These are phyloP conservation scores for Lippia alba DNA, from an alignment of 305 asterid species.

Conservation along the genomic window DNA sequence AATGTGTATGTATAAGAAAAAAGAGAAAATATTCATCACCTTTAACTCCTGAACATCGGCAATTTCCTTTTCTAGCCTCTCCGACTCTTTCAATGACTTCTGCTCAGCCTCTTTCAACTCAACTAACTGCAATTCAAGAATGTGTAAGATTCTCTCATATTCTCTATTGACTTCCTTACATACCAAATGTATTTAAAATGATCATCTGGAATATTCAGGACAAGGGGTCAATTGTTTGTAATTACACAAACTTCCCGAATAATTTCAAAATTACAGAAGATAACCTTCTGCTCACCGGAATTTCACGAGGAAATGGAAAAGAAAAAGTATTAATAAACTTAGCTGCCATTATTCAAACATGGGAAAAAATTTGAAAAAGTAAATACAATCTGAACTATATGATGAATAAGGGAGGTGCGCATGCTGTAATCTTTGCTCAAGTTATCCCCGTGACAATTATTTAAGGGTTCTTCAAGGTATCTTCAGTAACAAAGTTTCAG, in stretches of 20 bases:
- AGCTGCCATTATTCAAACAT: too few relatives aligned
- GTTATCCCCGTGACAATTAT: not conserved
- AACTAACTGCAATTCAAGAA: conserved; percentile 64
- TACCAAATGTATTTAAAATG: not conserved
- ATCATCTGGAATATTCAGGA: too few relatives aligned
- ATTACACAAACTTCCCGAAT: too few relatives aligned
- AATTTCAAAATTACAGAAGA: too few relatives aligned
- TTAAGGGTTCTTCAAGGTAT: conserved; percentile 5
- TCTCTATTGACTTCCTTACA: not conserved
- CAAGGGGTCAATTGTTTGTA: too few relatives aligned
- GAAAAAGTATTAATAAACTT: too few relatives aligned
- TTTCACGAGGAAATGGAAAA: too few relatives aligned
- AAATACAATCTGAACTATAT: too few relatives aligned
- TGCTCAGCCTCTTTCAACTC: conserved; percentile 94
- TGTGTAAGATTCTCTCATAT: conserved; percentile 1
- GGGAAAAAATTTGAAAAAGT: too few relatives aligned
- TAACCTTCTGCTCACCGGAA: too few relatives aligned
- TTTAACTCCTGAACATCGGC: conserved; percentile 90
- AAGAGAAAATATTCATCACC: conserved; percentile 47
- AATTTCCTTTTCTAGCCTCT: conserved; percentile 88
- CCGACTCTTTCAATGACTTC: conserved; percentile 77
- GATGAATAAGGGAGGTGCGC: not conserved
- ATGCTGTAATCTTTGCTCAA: not conserved
- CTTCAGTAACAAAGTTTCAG: conserved; percentile 17
- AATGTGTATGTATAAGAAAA: not conserved